A percentile compares a stretch with the other conserved stretches of the same genome.
Evolutionary conservation across 805 yeast genomes (phyloP).

Genomic region (Tetrapisispora iriomotensis): DNA sequence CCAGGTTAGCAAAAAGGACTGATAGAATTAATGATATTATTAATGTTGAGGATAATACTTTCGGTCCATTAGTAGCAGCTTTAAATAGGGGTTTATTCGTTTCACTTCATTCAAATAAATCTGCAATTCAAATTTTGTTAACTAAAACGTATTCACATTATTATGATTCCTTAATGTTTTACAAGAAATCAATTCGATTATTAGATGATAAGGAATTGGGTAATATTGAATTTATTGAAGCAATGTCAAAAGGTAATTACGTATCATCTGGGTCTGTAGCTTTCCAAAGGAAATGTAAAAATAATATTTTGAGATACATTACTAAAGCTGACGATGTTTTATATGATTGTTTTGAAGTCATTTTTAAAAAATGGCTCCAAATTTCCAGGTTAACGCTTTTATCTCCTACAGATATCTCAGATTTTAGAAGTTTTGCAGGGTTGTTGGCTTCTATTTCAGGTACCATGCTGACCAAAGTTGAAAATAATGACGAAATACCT

Average conservation of each 20-base stretch:
- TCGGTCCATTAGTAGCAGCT: conserved; percentile 29
- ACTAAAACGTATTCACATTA: conserved; percentile 32
- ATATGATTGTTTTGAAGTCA: conserved; percentile 23
- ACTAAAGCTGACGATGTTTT: conserved; percentile 18
- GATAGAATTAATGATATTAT: conserved; percentile 17
- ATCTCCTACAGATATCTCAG: conserved; percentile 30
- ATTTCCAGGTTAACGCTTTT: conserved; percentile 12
- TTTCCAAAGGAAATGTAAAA: conserved; percentile 54
- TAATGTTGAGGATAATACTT: conserved; percentile 22
- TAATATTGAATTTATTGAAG: conserved; percentile 31
- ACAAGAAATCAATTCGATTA: conserved; percentile 19
- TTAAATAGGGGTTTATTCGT: conserved; percentile 44
- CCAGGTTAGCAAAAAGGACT: conserved; percentile 19
- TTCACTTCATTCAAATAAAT: conserved; percentile 42
- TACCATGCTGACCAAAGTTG: conserved; percentile 35
- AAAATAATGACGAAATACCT: conserved; percentile 1
- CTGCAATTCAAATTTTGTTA: conserved; percentile 41
- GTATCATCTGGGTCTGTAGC: conserved; percentile 67
- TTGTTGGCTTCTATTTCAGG: conserved; percentile 63
- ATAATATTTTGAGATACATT: conserved; percentile 23
- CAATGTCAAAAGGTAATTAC: conserved; percentile 42
- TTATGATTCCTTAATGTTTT: conserved; percentile 9
- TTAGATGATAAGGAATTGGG: conserved; percentile 12
- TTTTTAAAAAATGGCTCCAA: conserved; percentile 29
- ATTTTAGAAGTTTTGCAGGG: conserved; percentile 60